Conservation (phyloP, 2,329 filamentous ascomycete genomes). For the Fusarium protoensiforme region DNA sequence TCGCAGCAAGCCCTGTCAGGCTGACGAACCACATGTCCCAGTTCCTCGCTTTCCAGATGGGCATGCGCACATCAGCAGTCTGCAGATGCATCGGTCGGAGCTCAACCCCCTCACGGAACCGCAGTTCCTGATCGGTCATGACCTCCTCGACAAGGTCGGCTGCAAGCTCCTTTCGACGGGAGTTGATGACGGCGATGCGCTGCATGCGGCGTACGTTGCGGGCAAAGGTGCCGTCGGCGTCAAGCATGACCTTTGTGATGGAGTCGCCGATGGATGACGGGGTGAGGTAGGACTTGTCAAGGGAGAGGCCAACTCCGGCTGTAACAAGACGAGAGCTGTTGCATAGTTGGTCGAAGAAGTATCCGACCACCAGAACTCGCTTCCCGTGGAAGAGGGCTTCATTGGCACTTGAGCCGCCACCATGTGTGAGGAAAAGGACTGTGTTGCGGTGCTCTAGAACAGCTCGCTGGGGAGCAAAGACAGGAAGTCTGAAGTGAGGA, state of each 20-base stretch:
- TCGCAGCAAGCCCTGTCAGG: constrained; percentile 17
- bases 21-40: constrained; percentile 49
- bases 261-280: constrained; percentile 45
- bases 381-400: constrained; percentile 54
- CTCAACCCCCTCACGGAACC: constrained; percentile 28
- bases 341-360: constrained; percentile 56
- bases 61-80: constrained; percentile 56
- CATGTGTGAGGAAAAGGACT: constrained; percentile 54
- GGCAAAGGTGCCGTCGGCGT: constrained; percentile 44
- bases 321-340: constrained; percentile 50
- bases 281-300: constrained; percentile 52
- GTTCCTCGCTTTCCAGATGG: constrained; percentile 51
- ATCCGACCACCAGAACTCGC: constrained; percentile 49
- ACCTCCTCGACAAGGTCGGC: constrained; percentile 56
- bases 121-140: constrained; percentile 49
- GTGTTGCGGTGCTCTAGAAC: constrained; percentile 50
- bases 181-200: constrained; percentile 51
- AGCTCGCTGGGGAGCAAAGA: constrained; percentile 55
- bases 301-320: constrained; percentile 48
- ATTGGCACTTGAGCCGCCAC: constrained; percentile 54
- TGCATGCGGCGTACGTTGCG: constrained; percentile 51
- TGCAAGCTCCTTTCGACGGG: constrained; percentile 50
- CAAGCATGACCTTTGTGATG: constrained; percentile 41
- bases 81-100: constrained; percentile 55
- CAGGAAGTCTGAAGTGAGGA: constrained; percentile 44